Evolutionary conservation across 1,284 basidiomycete species (phyloP), one percentile per base, ranked within the genome.

Genomic region (Cutaneotrichosporon cavernicola): DNA sequence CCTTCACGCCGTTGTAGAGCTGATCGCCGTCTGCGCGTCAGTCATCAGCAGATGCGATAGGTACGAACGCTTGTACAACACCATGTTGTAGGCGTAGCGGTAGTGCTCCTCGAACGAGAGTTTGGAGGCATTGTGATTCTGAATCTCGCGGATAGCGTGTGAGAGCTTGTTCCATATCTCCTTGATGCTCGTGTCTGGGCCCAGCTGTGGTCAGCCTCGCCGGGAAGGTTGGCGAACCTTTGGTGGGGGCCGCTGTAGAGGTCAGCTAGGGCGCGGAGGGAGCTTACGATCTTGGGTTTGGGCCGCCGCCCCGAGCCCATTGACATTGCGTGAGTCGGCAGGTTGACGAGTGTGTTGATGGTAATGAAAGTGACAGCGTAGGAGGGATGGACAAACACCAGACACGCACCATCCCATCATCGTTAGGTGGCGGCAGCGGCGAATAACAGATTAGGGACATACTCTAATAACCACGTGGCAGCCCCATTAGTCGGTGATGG

Each of bases 61-160:
- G 32, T 8, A 72, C 76, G 67, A 51, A 81, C 81, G 86, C 79
- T 90, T 92, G 77, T 89, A 86, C 13, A 96, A 85, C 4, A 96
- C 93, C 86, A 98, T 89, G 77, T 94, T 95, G 81, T 97, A 97
- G 22, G 89, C 92, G 76, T 91, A 93, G 51, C 94, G 86, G 77
- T 97, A 94, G 74, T 96, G 94, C 82, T 97, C 96, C 80, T 99
- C 97, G 75, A 95, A 99, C 16, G 92, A 97, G 34, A 99, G 87
- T 74, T 89, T 90, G 62, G 88, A 88, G 8, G 93, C 92, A 80
- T 97, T 92, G 81, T 97, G 92, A 72, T 92, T 90, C 79, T 97
- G 92, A 63, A 99, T 99, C 83, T 97, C 92, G 64, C 87, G 86
- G 71, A 99, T 95, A 70, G 97, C 97, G 43, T 66, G 65, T 4